Conservation (phyloP, 176 grass and related monocot species). For the Rhipidocladum racemiflorum region DNA sequence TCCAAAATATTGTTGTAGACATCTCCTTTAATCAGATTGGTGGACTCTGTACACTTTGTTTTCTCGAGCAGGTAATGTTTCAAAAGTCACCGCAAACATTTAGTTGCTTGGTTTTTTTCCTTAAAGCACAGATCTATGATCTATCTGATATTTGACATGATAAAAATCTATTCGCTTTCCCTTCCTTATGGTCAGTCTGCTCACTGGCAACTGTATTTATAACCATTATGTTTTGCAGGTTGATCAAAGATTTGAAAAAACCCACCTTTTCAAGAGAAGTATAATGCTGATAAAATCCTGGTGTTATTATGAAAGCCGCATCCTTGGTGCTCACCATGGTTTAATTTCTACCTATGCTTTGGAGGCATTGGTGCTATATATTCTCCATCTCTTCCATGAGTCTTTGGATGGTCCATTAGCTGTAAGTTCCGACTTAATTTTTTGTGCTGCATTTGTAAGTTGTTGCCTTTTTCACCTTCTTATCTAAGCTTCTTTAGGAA, state of each 20-base stretch:
- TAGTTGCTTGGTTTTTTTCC: neutral
- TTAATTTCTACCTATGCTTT: constrained; percentile 94
- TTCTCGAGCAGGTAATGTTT: constrained; percentile 75
- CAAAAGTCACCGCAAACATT: constrained; percentile 3
- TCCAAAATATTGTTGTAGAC: constrained; percentile 86
- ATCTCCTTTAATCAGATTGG: constrained; percentile 97
- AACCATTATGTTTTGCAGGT: constrained; percentile 52
- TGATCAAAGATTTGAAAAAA: constrained; percentile 66
- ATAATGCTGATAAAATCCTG: constrained; percentile 92
- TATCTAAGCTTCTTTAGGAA: constrained; percentile 5
- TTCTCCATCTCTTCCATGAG: constrained; percentile 76
- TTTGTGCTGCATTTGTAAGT: neutral
- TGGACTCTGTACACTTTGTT: constrained; percentile 74
- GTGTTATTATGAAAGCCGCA: constrained; percentile 97
- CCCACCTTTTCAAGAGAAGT: constrained; percentile 80
- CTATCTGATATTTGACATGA: constrained; percentile 4
- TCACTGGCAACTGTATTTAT: constrained; percentile 1
- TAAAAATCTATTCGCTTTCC: neutral
- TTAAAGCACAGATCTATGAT: constrained; percentile 21
- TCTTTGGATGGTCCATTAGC: constrained; percentile 65
- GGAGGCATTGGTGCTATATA: constrained; percentile 75
- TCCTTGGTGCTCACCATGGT: constrained; percentile 94
- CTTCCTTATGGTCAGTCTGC: constrained; percentile 15
- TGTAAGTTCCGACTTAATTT: constrained; percentile 42
- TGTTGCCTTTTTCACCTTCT: neutral